A percentile compares a stretch with the other conserved stretches of the same genome.
Conservation (phyloP, 2,329 filamentous ascomycete genomes). For the Seiridium unicorne region DNA sequence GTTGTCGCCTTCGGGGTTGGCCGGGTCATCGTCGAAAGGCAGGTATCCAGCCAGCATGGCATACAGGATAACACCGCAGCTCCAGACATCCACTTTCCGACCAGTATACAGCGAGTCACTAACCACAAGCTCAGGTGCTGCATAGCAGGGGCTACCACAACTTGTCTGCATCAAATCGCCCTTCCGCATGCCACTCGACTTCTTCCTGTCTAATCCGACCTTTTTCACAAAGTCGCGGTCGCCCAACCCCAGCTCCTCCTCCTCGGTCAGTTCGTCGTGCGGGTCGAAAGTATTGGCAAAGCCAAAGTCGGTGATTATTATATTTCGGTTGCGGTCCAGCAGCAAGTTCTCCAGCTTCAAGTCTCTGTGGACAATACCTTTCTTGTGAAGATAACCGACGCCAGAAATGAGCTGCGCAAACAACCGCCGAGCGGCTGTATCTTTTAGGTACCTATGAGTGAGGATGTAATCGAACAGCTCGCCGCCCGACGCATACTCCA, state of each 20-base stretch:
- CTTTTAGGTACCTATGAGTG: conserved; percentile 94
- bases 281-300: conserved; percentile 98
- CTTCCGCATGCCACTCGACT: conserved; percentile 72
- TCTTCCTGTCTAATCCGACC: conserved; percentile 77
- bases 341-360: conserved; percentile 95
- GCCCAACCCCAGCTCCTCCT: conserved; percentile 82
- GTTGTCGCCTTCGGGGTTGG: conserved; percentile 97
- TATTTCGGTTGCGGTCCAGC: conserved; percentile 94
- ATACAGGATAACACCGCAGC: conserved; percentile 97
- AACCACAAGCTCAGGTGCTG: conserved; percentile 93
- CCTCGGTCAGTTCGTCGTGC: conserved; percentile 80
- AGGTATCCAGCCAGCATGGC: conserved; percentile 98
- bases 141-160: conserved; percentile 97
- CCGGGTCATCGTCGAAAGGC: conserved; percentile 96
- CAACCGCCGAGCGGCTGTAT: conserved; percentile 82
- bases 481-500: conserved; percentile 96
- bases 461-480: conserved; percentile 98
- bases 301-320: conserved; percentile 99
- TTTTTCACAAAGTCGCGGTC: conserved; percentile 88
- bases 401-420: conserved; percentile 96
- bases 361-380: conserved; percentile 96
- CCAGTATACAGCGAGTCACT: conserved; percentile 97
- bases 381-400: conserved; percentile 96
- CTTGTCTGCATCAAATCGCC: conserved; percentile 99
- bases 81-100: conserved; percentile 98